Conservation (phyloP, 352 stramenopile genomes). For the Phytopythium sindhum region DNA sequence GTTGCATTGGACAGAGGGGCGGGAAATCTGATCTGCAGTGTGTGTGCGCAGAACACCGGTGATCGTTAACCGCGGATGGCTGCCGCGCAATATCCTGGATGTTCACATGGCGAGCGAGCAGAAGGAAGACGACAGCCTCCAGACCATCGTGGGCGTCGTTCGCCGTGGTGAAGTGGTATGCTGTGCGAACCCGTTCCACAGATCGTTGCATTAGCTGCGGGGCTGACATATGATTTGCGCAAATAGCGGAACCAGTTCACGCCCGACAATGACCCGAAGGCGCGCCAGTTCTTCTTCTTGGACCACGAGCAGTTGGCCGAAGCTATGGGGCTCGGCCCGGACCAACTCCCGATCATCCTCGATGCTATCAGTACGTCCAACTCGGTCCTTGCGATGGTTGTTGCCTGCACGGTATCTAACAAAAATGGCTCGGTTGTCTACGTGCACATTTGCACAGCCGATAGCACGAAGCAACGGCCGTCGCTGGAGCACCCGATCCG, state of each 20-base stretch:
- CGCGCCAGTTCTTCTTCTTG: constrained; percentile 82
- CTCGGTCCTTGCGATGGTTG: constrained; percentile 3
- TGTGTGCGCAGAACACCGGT: constrained; percentile 55
- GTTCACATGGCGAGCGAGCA: constrained; percentile 53
- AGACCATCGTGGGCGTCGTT: constrained; percentile 71
- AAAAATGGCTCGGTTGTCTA: not conserved
- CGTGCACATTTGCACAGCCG: constrained; percentile 19
- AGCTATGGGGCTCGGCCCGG: constrained; percentile 67
- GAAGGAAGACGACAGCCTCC: constrained; percentile 50
- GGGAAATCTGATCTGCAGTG: not conserved
- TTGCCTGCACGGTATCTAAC: constrained; percentile 1
- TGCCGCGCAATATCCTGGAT: constrained; percentile 74
- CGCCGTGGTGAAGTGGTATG: constrained; percentile 76
- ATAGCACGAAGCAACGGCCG: constrained; percentile 28
- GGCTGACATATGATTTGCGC: constrained; percentile 1
- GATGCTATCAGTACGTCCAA: constrained; percentile 53
- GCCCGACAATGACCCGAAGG: constrained; percentile 68
- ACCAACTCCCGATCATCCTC: constrained; percentile 68
- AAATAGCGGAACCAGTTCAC: constrained; percentile 74
- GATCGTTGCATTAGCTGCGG: not conserved
- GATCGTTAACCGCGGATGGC: constrained; percentile 83
- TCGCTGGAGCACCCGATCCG: constrained; percentile 56
- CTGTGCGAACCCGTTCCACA: not conserved
- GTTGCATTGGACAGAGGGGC: not conserved
- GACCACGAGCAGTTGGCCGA: constrained; percentile 74